phyloP scores from a whole-genome alignment of 2,329 filamentous ascomycete species.

The Cladosporium sp. region DNA sequence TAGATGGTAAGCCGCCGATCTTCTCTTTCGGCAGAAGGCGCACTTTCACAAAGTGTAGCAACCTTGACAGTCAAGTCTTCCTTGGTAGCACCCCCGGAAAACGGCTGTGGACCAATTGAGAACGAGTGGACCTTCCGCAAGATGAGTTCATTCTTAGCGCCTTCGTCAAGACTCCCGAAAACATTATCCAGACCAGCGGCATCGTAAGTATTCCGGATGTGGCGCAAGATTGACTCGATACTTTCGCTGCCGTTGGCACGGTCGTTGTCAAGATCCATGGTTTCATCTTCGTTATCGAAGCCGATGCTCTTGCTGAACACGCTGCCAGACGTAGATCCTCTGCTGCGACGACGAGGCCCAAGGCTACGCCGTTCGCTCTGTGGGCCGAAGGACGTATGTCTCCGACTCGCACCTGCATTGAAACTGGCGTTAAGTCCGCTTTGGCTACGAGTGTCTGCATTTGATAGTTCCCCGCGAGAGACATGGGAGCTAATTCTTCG shows the following conservation, averaged over 20 bases:
- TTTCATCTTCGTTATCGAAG: constrained; percentile 35
- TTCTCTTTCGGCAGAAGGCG: constrained; percentile 14
- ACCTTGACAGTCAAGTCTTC: constrained; percentile 14
- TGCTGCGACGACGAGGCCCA: constrained; percentile 42
- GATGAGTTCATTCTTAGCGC: constrained; percentile 31
- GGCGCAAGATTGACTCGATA: constrained; percentile 24
- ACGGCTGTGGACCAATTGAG: constrained; percentile 11
- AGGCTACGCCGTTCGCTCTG: constrained; percentile 62
- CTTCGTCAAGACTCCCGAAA: constrained; percentile 29
- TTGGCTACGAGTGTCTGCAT: constrained; percentile 38
- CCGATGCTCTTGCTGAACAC: constrained; percentile 30
- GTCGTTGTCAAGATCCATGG: constrained; percentile 31
- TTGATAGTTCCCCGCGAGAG: constrained; percentile 79
- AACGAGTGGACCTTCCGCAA: constrained; percentile 31
- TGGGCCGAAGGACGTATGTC: constrained; percentile 67
- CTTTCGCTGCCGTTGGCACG: constrained; percentile 25
- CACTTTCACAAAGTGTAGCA: constrained; percentile 17
- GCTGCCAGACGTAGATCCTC: constrained; percentile 55
- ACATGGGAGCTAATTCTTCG: constrained; percentile 88
- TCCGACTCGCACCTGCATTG: constrained; percentile 54
- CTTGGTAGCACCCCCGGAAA: background rate
- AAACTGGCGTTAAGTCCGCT: constrained; percentile 36
- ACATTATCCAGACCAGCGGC: constrained; percentile 27
- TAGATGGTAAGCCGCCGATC: constrained; percentile 24
- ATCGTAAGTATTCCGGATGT: constrained; percentile 28